Conservation (phyloP, 2,329 filamentous ascomycete genomes). For the Cryphonectria parasitica region DNA sequence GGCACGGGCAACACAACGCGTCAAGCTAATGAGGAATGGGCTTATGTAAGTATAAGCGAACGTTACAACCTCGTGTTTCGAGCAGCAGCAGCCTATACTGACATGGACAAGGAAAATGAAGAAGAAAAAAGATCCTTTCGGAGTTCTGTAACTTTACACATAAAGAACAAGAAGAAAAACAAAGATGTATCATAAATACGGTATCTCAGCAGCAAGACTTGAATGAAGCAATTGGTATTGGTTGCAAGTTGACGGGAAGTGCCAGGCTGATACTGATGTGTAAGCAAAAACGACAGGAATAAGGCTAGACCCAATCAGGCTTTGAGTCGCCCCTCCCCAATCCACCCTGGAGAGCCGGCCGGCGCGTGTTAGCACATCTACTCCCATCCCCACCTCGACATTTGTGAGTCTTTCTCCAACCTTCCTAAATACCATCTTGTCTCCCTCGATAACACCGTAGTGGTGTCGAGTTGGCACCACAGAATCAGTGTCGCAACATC, state of each 20-base stretch:
- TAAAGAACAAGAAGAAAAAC: background rate
- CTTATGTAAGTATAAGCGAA: background rate
- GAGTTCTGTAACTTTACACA: too few species aligned
- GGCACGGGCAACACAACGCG: conserved; percentile 44
- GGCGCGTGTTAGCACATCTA: background rate
- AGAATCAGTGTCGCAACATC: conserved; percentile 25
- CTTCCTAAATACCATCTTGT: conserved; percentile 4
- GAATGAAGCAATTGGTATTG: background rate
- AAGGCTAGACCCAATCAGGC: background rate
- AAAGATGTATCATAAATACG: background rate
- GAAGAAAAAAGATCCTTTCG: too few species aligned
- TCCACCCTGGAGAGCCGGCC: background rate
- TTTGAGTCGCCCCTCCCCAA: background rate
- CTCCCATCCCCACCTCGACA: conserved; percentile 26
- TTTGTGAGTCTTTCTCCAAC: conserved; percentile 27
- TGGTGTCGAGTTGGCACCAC: background rate
- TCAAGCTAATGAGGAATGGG: conserved; percentile 22
- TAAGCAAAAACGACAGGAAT: background rate
- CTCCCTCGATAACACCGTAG: conserved; percentile 15
- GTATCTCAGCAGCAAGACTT: background rate
- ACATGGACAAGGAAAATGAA: too few species aligned
- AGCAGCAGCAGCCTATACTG: background rate
- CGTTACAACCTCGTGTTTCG: background rate
- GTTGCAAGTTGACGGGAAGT: background rate
- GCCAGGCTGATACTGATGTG: background rate